Evolutionary conservation across 371 early-diverging fungal species (phyloP).

Genomic region (Polyrhizophydium stewartii): DNA sequence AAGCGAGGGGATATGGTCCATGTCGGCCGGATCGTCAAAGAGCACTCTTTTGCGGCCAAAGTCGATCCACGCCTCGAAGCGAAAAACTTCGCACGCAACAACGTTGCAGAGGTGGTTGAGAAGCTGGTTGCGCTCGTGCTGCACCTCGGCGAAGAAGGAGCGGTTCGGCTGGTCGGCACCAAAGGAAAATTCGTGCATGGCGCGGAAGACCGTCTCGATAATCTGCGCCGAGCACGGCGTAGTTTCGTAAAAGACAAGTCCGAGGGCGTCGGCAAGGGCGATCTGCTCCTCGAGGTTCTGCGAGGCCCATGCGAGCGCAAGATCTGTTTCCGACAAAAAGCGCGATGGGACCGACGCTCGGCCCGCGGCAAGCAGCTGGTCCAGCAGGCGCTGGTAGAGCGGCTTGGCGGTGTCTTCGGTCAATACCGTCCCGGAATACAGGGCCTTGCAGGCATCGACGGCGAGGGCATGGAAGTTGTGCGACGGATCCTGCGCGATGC

Average conservation of each 20-base stretch:
- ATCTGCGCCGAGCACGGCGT: not conserved
- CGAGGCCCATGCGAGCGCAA: not conserved
- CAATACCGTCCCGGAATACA: not conserved
- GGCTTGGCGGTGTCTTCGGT: not conserved
- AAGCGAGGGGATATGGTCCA: not conserved
- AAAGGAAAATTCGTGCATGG: not conserved
- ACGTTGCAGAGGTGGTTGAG: not conserved
- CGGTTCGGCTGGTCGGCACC: not conserved
- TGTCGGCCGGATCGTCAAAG: not conserved
- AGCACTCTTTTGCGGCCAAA: not conserved
- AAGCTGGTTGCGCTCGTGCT: not conserved
- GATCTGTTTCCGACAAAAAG: not conserved
- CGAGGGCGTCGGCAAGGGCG: not conserved
- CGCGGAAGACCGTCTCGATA: not conserved
- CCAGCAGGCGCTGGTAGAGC: not conserved
- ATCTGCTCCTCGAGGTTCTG: slow-evolving; percentile 3
- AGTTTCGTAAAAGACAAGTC: not conserved
- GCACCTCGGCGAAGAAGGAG: not conserved
- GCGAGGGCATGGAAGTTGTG: not conserved
- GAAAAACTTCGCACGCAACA: not conserved
- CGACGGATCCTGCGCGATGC: not conserved
- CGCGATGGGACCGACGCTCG: not conserved
- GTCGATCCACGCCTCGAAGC: not conserved
- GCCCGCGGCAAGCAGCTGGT: not conserved
- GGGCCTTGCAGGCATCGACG: not conserved